Conservation (phyloP, 306 rosid species). For the Dalbergia oliveri region DNA sequence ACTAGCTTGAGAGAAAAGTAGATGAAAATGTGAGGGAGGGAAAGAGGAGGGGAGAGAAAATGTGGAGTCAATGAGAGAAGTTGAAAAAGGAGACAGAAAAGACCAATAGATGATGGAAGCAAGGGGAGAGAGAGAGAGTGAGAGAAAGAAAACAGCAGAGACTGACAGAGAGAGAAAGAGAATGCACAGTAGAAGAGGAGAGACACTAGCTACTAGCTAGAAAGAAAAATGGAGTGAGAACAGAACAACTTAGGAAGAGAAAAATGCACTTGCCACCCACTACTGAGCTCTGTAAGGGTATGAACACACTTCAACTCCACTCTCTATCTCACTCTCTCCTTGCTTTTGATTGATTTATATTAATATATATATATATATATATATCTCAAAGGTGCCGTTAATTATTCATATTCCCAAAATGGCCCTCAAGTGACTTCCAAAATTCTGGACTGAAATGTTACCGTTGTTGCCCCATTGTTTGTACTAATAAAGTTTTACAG, state of each 20-base stretch:
- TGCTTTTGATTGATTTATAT: slow-evolving; percentile 29
- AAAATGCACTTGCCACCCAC: slow-evolving; percentile 10
- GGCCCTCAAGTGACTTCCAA: slow-evolving; percentile 71
- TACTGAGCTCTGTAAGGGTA: neutral
- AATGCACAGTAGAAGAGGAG: slow-evolving; percentile 43
- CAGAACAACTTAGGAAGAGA: slow-evolving; percentile 32
- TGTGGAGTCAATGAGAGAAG: slow-evolving; percentile 44
- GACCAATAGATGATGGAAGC: slow-evolving; percentile 39
- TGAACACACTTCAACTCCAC: neutral
- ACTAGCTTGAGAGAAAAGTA: slow-evolving; percentile 24
- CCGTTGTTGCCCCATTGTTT: slow-evolving; percentile 74
- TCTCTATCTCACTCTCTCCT: neutral
- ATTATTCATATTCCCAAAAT: slow-evolving; percentile 55
- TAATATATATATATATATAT: neutral
- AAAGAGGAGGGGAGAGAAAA: neutral
- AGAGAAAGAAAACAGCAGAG: slow-evolving; percentile 5
- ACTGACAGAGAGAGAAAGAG: slow-evolving; percentile 36
- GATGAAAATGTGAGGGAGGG: slow-evolving; percentile 35
- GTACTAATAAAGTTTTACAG: slow-evolving; percentile 33
- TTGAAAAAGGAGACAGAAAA: slow-evolving; percentile 52
- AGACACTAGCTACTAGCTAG: neutral
- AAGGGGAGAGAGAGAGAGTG: slow-evolving; percentile 29
- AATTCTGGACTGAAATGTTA: slow-evolving; percentile 57
- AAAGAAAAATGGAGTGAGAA: slow-evolving; percentile 33
- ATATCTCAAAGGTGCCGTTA: slow-evolving; percentile 61